These are phyloP conservation scores for Diaporthe destruens DNA, from an alignment of 2,329 filamentous ascomycete species.

Conservation along the genomic window DNA sequence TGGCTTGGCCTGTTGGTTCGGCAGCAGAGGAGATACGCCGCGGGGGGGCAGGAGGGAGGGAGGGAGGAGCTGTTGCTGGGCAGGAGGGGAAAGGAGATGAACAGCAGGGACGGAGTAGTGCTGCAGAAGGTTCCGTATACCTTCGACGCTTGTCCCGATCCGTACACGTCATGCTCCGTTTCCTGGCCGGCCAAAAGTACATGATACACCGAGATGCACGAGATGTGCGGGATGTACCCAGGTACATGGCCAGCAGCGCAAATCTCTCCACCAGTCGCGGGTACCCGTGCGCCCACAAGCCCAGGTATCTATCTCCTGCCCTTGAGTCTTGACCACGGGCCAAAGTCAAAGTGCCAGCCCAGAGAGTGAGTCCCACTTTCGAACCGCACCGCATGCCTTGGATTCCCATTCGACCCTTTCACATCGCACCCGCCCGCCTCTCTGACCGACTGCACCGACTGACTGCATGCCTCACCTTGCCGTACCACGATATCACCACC, in stretches of 20 bases:
- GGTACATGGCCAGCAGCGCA: background rate
- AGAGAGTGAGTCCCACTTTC: conserved; percentile 34
- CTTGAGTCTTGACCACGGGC: background rate
- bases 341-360: conserved; percentile 24
- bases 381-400: conserved; percentile 19
- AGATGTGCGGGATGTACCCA: background rate
- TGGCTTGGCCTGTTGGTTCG: too few species aligned
- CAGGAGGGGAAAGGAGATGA: too few species aligned
- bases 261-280: background rate
- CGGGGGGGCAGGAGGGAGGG: too few species aligned
- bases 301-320: too few species aligned
- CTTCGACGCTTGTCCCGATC: background rate
- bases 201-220: background rate
- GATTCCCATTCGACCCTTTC: conserved; percentile 30
- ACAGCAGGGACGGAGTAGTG: too few species aligned
- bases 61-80: too few species aligned
- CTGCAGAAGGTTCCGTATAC: conserved; percentile 2
- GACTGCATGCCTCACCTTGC: conserved; percentile 5
- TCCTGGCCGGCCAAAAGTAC: background rate
- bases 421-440: conserved; percentile 10
- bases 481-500: conserved; percentile 24
- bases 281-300: background rate
- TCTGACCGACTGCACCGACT: background rate
- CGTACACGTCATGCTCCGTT: background rate
- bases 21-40: too few species aligned